Base-by-base conservation (phyloP, 805 yeast species). In the Teunomyces barrocoloradensis region DNA sequence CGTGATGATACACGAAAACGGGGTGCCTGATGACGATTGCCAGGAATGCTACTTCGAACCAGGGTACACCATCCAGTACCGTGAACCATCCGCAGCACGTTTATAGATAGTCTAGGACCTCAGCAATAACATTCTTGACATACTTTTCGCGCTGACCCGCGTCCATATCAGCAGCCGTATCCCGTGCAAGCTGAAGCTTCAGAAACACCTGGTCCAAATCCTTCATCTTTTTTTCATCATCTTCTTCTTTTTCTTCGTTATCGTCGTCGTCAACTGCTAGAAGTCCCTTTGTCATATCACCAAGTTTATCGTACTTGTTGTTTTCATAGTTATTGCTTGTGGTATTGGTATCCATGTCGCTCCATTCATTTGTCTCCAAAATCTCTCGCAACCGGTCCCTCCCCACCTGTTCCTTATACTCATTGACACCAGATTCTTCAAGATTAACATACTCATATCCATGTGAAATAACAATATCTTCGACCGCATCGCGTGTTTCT, bases 1-100 rank as follows among this genome's bases (percentile, higher is more conserved):
- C 2, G 97, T 92, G n/a, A 69, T 90, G 45, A 84, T 89, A 28
- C 86, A 86, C 60, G 97, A 91, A 57, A 88, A 87, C 53, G 92
- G 89, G 1, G 83, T 87, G 5, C 73, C 83, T 0, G 79, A 79
- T 1, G 95, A 87, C 54, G 96, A 90, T 58, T 85, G 94, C 57
- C 85, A 87, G 61, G 97, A 91, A 63, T 81, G 85, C 46, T 77
- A 81, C 53, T 80, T 85, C 54, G 78, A 78, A 17, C 87, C 88
- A 0, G 87, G 87, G 0, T 73, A 74, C 55, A 51, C 59, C 3
- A 56, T 79, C 4, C 54, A 59, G 28, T 75, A 50, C 33, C 48
- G 17, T n/a, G 43, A 47, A 15, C 52, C 51, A 12, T 27, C 36
- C 1, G 48, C 49, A 1, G 11, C 40, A 27, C 17, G 29, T 21